Evolutionary conservation across 2,329 filamentous ascomycete species (phyloP).

Genomic region (Ceratocystis cacaofunesta): DNA sequence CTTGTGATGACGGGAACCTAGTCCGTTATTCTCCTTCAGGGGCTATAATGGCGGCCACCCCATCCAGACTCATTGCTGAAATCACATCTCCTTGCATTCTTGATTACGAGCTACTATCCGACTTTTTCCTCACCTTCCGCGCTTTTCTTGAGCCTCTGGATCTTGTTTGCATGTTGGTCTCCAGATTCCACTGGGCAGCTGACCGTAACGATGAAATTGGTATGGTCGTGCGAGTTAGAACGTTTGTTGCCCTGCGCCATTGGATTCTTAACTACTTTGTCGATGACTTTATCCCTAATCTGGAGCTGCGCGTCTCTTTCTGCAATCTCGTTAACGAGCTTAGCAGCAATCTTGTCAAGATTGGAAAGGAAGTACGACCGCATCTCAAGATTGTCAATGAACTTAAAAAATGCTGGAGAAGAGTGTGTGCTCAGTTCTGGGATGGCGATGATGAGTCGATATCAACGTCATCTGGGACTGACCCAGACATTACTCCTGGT

Average conservation of each 20-base stretch:
- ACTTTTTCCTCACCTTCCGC: conserved; percentile 94
- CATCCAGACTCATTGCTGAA: conserved; percentile 80
- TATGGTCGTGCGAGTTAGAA: conserved; percentile 85
- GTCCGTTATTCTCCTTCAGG: conserved; percentile 65
- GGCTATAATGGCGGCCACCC: conserved; percentile 76
- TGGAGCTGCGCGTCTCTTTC: conserved; percentile 59
- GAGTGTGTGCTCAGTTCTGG: conserved; percentile 83
- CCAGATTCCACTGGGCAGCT: conserved; percentile 76
- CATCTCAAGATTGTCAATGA: conserved; percentile 76
- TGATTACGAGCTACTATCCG: conserved; percentile 90
- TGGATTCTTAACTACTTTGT: conserved; percentile 98
- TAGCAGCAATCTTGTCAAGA: conserved; percentile 34
- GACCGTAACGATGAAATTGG: conserved; percentile 67
- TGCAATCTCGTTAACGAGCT: conserved; percentile 65
- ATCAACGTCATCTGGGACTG: conserved; percentile 31
- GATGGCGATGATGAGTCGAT: conserved; percentile 53
- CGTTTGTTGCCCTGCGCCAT: conserved; percentile 87
- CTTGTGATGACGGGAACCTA: conserved; percentile 61
- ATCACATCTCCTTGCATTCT: conserved; percentile 93
- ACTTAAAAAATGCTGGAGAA: conserved; percentile 92
- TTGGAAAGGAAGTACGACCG: conserved; percentile 55
- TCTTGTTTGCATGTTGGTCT: conserved; percentile 69
- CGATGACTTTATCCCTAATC: conserved; percentile 77
- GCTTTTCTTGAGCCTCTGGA: conserved; percentile 66
- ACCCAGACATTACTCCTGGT: conserved; percentile 58